Evolutionary conservation across 2,329 filamentous ascomycete species (phyloP).

Genomic region (Hortaea werneckii): DNA sequence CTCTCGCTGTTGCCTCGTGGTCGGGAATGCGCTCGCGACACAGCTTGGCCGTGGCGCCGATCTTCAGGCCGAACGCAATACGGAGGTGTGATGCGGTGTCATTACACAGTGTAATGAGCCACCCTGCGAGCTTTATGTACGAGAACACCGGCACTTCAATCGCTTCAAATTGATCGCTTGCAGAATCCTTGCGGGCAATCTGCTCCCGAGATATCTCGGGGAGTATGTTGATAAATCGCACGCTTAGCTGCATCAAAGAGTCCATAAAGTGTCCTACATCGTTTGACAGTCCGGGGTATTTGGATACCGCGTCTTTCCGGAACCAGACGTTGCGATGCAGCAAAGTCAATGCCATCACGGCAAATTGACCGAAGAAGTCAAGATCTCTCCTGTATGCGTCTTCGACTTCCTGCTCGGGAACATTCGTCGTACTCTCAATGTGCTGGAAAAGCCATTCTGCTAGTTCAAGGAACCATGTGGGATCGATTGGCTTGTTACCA

Average conservation of each 20-base stretch:
- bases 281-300: background rate
- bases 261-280: background rate
- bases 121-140: slow-evolving; percentile 1
- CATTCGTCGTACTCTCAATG: background rate
- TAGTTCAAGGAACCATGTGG: background rate
- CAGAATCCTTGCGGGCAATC: slow-evolving; percentile 5
- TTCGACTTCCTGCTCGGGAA: background rate
- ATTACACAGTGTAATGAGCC: background rate
- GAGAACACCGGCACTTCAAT: background rate
- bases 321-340: background rate
- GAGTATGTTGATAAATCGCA: slow-evolving; percentile 3
- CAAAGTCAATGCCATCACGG: background rate
- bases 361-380: slow-evolving; percentile 3
- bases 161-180: background rate
- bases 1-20: background rate
- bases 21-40: background rate
- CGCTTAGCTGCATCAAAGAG: slow-evolving; percentile 1
- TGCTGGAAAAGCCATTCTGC: background rate
- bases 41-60: background rate
- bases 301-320: background rate
- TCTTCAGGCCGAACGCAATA: background rate
- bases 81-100: background rate
- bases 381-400: slow-evolving; percentile 1
- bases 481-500: background rate
- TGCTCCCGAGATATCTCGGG: slow-evolving; percentile 5